Percentiles rank a stretch among this genome's conserved stretches.
phyloP scores from a whole-genome alignment of 208 protist genomes.

The Trypanosoma boissoni region DNA sequence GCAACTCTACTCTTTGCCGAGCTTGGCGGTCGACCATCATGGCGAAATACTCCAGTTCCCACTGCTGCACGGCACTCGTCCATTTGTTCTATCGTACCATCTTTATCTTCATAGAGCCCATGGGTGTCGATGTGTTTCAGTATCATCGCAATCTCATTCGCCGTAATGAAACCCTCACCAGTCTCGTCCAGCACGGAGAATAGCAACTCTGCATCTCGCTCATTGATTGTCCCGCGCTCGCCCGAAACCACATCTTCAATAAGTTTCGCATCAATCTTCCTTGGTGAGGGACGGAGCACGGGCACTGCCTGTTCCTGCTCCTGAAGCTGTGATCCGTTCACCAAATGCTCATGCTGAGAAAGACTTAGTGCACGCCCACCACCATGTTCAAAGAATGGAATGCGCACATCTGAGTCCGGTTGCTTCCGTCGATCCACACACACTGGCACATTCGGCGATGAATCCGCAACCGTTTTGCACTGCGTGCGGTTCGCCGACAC shows the following conservation, averaged over 20 bases:
- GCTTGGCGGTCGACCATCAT: neutral
- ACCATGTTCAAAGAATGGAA: conserved; percentile 18
- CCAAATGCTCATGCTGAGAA: neutral
- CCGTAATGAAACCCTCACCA: conserved; percentile 21
- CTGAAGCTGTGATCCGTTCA: too few species aligned
- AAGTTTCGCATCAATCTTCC: conserved; percentile 21
- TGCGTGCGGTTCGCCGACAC: too few species aligned
- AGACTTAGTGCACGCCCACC: conserved; percentile 18
- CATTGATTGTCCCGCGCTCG: conserved; percentile 35
- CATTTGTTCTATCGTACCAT: conserved; percentile 29
- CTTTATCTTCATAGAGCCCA: conserved; percentile 37
- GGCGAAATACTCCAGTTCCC: conserved; percentile 1
- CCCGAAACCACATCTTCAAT: conserved; percentile 31
- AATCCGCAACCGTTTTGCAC: too few species aligned
- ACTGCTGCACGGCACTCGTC: conserved; percentile 22
- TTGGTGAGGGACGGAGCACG: conserved; percentile 4
- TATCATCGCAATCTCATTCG: conserved; percentile 15
- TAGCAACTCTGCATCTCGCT: conserved; percentile 29
- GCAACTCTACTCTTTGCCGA: neutral
- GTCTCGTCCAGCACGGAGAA: conserved; percentile 30
- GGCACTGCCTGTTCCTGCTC: neutral
- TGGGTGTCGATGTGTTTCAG: conserved; percentile 31
- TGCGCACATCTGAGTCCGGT: neutral
- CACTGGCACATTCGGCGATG: too few species aligned
- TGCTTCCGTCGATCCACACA: too few species aligned